Percentiles rank a stretch among this genome's conserved stretches.
Evolutionary conservation across 495 filamentous ascomycete genomes (phyloP).

Genomic region (Penicillium alfredii): DNA sequence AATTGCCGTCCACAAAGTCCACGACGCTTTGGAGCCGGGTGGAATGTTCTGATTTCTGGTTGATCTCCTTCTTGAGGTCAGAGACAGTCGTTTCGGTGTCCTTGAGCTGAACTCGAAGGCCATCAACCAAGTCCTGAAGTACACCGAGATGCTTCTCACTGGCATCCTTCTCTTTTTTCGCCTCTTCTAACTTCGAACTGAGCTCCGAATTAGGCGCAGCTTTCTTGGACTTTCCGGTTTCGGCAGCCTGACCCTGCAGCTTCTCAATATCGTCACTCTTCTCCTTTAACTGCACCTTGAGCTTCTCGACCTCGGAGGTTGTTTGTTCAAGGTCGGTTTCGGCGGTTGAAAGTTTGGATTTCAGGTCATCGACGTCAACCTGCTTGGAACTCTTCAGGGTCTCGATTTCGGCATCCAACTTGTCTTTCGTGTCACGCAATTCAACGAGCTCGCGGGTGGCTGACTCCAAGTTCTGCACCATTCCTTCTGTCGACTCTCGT

Average conservation of each 20-base stretch:
- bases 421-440: conserved; percentile 52
- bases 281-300: conserved; percentile 51
- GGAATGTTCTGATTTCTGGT: conserved; percentile 25
- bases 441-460: conserved; percentile 54
- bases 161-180: conserved; percentile 37
- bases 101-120: conserved; percentile 44
- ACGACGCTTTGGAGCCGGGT: conserved; percentile 29
- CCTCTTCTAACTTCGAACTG: conserved; percentile 27
- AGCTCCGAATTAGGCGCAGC: conserved; percentile 32
- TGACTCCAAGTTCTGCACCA: conserved; percentile 57
- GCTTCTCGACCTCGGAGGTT: conserved; percentile 41
- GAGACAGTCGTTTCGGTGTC: conserved; percentile 44
- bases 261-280: conserved; percentile 49
- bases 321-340: conserved; percentile 44
- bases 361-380: conserved; percentile 37
- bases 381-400: conserved; percentile 25
- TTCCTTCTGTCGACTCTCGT: conserved; percentile 58
- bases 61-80: conserved; percentile 36
- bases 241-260: conserved; percentile 36
- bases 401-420: conserved; percentile 44
- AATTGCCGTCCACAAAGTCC: conserved; percentile 32
- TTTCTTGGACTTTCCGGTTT: conserved; percentile 37
- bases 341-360: conserved; percentile 32
- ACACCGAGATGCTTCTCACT: conserved; percentile 47
- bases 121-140: conserved; percentile 48